Evolutionary conservation across 73 alveolate species (phyloP).

Genomic region (Symbiodinium pilosum): DNA sequence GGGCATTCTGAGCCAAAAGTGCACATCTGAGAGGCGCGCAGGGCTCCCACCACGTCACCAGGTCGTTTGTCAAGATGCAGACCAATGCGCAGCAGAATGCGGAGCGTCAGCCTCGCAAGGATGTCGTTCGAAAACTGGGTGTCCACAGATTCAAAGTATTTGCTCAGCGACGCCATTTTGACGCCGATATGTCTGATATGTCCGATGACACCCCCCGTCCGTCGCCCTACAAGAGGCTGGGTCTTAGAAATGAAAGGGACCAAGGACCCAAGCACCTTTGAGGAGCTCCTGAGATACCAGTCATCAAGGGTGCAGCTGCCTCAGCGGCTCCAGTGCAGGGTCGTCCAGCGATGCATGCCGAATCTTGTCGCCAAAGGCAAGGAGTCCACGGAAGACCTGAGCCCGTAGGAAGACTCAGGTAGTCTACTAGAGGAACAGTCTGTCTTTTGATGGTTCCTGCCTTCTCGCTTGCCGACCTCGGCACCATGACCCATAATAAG

Average conservation of each 20-base stretch:
- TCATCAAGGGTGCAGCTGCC: neutral
- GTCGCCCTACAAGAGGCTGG: too few relatives aligned
- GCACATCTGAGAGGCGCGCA: neutral
- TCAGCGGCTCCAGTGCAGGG: conserved; percentile 78
- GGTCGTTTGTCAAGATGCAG: conserved; percentile 58
- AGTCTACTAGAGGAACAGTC: neutral
- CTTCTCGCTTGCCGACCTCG: neutral
- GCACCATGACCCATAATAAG: too few relatives aligned
- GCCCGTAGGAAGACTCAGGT: neutral
- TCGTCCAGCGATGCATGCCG: conserved; percentile 35
- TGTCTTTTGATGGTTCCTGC: neutral
- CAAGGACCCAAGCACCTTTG: too few relatives aligned
- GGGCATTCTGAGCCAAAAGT: neutral
- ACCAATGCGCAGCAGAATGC: conserved; percentile 54
- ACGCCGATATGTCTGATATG: too few relatives aligned
- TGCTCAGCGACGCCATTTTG: too few relatives aligned
- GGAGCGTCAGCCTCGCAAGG: conserved; percentile 54
- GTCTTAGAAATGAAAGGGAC: too few relatives aligned
- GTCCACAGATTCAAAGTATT: too few relatives aligned
- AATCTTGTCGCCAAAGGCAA: conserved; percentile 35
- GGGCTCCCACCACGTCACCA: conserved; percentile 64
- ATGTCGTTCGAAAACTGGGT: neutral
- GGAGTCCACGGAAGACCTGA: conserved; percentile 45
- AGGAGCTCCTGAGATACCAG: too few relatives aligned
- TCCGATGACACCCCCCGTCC: too few relatives aligned